These are phyloP conservation scores for Coemansia sp. DNA, from an alignment of 192 early-diverging fungal genomes.

Conservation along the genomic window DNA sequence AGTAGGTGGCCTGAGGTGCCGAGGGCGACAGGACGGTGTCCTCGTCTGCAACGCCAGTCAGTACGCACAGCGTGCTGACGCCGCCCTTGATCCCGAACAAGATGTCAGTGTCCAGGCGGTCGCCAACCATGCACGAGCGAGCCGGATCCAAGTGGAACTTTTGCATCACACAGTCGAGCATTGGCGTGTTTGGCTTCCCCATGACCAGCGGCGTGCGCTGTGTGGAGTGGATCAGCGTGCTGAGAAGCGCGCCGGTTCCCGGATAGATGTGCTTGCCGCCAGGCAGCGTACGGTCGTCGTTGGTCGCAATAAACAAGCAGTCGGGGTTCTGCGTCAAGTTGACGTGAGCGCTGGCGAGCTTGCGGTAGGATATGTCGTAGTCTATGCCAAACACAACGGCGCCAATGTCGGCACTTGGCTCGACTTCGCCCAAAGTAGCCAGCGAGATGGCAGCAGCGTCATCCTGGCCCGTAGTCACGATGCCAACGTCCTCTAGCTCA, in stretches of 20 bases:
- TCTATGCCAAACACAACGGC: constrained; percentile 97
- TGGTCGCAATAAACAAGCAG: constrained; percentile 90
- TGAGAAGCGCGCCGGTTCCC: constrained; percentile 80
- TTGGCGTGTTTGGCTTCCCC: constrained; percentile 92
- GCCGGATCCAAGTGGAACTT: constrained; percentile 79
- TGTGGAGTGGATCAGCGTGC: constrained; percentile 74
- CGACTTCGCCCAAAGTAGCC: constrained; percentile 61
- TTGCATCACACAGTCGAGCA: constrained; percentile 91
- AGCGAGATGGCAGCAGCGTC: constrained; percentile 59
- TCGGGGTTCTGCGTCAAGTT: constrained; percentile 73
- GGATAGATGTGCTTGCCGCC: constrained; percentile 77
- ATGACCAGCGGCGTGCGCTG: constrained; percentile 80
- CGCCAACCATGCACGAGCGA: constrained; percentile 96
- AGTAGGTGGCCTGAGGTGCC: constrained; percentile 45
- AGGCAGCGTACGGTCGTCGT: constrained; percentile 91
- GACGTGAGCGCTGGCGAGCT: constrained; percentile 88
- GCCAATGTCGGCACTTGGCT: constrained; percentile 70
- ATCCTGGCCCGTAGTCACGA: constrained; percentile 61
- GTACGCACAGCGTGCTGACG: constrained; percentile 85
- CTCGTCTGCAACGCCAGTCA: constrained; percentile 74
- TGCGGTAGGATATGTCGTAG: constrained; percentile 89
- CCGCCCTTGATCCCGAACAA: constrained; percentile 88
- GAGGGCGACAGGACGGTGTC: constrained; percentile 19
- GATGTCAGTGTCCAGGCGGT: constrained; percentile 96
- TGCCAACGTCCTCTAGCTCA: constrained; percentile 83